Conservation (phyloP, 305 asterid genomes). For the Fraxinus xanthoxyloides region DNA sequence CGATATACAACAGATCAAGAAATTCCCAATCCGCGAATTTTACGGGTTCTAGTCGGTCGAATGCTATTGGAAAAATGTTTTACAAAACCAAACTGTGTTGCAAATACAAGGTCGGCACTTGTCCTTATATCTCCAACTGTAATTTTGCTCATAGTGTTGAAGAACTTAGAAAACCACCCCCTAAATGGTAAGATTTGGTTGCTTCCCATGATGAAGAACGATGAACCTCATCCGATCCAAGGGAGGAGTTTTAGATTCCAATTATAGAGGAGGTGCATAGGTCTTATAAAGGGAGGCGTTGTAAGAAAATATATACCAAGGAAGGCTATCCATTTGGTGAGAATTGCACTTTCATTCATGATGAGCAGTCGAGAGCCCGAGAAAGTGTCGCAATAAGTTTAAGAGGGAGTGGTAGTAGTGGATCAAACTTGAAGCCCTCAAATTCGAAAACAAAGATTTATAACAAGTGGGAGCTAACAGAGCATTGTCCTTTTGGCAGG, state of each 20-base stretch:
- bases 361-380: constrained; percentile 68
- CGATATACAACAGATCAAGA: too few species aligned
- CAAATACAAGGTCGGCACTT: constrained; percentile 70
- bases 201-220: constrained; percentile 66
- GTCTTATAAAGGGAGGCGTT: constrained; percentile 69
- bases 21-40: too few species aligned
- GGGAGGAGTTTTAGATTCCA: constrained; percentile 81
- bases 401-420: constrained; percentile 53
- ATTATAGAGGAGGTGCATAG: constrained; percentile 62
- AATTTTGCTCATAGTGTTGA: constrained; percentile 76
- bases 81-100: constrained; percentile 74
- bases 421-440: constrained; percentile 55
- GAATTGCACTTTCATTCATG: constrained; percentile 75
- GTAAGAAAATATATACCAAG: constrained; percentile 73
- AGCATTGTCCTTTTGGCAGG: constrained; percentile 80
- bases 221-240: constrained; percentile 39
- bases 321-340: constrained; percentile 91
- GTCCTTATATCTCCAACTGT: constrained; percentile 73
- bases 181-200: constrained; percentile 82
- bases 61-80: constrained; percentile 83
- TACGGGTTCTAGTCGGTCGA: constrained; percentile 26
- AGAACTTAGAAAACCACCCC: constrained; percentile 81
- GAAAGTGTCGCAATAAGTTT: constrained; percentile 81
- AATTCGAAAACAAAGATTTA: constrained; percentile 91
- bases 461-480: constrained; percentile 86